Percentiles rank a stretch among this genome's conserved stretches.
Conservation (phyloP, 2,329 filamentous ascomycete species). For the Acrodontium crateriforme region DNA sequence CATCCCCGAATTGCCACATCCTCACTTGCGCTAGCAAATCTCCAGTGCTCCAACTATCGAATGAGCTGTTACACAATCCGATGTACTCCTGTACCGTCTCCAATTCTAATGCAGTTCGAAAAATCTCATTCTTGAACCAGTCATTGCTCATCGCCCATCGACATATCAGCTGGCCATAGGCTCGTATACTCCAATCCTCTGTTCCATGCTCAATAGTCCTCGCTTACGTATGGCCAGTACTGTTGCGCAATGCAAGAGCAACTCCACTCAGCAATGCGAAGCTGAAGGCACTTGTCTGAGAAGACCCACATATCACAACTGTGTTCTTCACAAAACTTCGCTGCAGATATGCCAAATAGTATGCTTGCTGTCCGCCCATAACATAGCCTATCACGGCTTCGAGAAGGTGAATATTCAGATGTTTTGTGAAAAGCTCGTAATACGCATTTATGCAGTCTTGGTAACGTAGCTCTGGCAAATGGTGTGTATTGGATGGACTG, state of each 20-base stretch:
- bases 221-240: neutral
- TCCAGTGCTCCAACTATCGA: neutral
- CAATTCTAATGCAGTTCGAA: too few relatives aligned
- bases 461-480: neutral
- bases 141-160: neutral
- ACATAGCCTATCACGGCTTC: neutral
- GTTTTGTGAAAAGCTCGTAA: neutral
- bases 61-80: neutral
- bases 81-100: neutral
- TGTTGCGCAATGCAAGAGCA: neutral
- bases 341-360: neutral
- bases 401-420: neutral
- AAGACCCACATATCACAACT: neutral
- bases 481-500: slow-evolving; percentile 1
- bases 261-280: neutral
- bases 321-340: neutral
- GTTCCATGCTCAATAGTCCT: neutral
- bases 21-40: neutral
- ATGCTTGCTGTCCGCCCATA: neutral
- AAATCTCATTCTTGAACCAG: neutral
- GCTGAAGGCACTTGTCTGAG: neutral
- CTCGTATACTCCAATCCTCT: neutral
- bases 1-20: neutral
- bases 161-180: neutral
- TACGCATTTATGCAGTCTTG: neutral